Percentiles rank a stretch among this genome's conserved stretches.
phyloP scores from a whole-genome alignment of 2,329 filamentous ascomycete species.

The Aspergillus japonicus region DNA sequence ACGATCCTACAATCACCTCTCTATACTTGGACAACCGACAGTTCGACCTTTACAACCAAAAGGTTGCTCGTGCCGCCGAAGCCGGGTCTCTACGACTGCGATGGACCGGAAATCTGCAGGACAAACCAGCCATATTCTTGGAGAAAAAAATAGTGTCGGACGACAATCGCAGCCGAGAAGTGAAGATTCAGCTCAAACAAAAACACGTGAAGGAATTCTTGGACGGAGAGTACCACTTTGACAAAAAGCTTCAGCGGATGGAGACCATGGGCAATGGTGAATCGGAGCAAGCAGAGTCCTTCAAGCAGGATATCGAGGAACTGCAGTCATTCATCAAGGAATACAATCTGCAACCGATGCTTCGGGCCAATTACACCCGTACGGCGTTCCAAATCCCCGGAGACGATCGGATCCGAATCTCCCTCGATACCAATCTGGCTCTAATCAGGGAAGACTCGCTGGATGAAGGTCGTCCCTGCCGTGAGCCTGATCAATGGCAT shows the following conservation, averaged over 20 bases:
- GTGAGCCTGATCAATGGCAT: conserved; percentile 87
- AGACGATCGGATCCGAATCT: conserved; percentile 85
- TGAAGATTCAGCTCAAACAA: conserved; percentile 81
- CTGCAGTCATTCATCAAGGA: conserved; percentile 79
- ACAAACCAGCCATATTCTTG: conserved; percentile 75
- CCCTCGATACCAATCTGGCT: conserved; percentile 87
- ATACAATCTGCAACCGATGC: conserved; percentile 74
- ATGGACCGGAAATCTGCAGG: conserved; percentile 83
- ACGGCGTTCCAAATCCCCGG: conserved; percentile 96
- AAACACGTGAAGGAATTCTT: conserved; percentile 91
- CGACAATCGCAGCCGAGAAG: conserved; percentile 74
- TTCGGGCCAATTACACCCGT: conserved; percentile 89
- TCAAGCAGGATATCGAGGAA: conserved; percentile 69
- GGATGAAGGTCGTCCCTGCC: conserved; percentile 79
- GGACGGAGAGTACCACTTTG: conserved; percentile 83
- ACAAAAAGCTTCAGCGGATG: conserved; percentile 86
- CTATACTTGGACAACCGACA: conserved; percentile 90
- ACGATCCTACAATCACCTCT: conserved; percentile 87
- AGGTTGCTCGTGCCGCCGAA: conserved; percentile 72
- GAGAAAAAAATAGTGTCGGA: conserved; percentile 86
- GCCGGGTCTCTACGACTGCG: conserved; percentile 81
- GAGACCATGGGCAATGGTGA: conserved; percentile 69
- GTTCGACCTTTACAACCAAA: conserved; percentile 83
- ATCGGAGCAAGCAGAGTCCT: conserved; percentile 63
- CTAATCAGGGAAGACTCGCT: conserved; percentile 76